A percentile compares a stretch with the other conserved stretches of the same genome.
Evolutionary conservation across 2,329 filamentous ascomycete species (phyloP).

Genomic region (Neurospora sp.): DNA sequence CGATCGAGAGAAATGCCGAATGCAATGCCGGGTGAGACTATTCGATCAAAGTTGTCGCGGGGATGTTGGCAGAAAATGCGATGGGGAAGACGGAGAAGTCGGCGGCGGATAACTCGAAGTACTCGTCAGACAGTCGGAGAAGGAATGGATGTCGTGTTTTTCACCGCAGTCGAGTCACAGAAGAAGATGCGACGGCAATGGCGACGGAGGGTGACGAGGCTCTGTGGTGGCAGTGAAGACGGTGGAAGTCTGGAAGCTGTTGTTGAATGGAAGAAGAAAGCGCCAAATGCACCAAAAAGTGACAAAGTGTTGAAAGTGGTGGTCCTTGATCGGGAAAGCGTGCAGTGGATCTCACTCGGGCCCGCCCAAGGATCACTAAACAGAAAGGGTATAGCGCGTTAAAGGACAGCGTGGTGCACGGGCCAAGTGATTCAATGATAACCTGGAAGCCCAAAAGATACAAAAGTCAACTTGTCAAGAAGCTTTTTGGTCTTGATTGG

Average conservation of each 20-base stretch:
- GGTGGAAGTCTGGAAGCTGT: not conserved
- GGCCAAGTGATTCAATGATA: not conserved
- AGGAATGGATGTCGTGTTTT: not conserved
- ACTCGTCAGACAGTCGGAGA: not conserved
- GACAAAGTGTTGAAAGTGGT: not conserved
- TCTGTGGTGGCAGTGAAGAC: not conserved
- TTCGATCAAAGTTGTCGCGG: not conserved
- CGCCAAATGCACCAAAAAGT: not conserved
- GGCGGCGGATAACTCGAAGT: not conserved
- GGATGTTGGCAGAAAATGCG: not conserved
- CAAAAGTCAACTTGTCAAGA: not conserved
- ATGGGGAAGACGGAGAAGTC: not conserved
- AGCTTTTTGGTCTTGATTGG: not conserved
- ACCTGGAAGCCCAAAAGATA: too few species aligned
- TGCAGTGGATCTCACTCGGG: not conserved
- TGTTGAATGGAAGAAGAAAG: not conserved
- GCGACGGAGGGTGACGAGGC: not conserved
- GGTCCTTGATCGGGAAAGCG: not conserved
- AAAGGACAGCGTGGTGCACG: not conserved
- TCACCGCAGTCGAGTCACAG: not conserved
- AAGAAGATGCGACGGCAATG: not conserved
- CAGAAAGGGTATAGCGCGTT: not conserved
- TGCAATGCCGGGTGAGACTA: not conserved
- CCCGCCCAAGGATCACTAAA: not conserved
- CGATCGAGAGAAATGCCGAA: not conserved